A percentile compares a stretch with the other conserved stretches of the same genome.
Conservation (phyloP, 164 flowering plant genomes). For the Magnolia officinalis region DNA sequence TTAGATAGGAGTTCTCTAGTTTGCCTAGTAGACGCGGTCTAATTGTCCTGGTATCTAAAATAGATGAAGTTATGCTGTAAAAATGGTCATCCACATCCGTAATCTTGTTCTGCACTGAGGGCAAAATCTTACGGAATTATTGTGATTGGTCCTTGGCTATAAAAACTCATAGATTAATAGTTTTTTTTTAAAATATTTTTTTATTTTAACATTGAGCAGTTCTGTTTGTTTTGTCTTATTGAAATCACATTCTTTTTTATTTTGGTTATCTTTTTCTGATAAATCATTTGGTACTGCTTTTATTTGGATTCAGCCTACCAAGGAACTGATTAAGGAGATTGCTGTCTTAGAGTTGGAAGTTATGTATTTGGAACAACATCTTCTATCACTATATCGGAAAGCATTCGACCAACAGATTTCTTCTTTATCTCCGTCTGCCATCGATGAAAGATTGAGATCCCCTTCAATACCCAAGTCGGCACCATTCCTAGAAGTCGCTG, state of each 20-base stretch:
- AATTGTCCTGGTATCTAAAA: too few species aligned
- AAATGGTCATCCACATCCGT: background rate
- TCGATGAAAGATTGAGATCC: conserved; percentile 35
- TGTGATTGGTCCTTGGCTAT: background rate
- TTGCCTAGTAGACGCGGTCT: background rate
- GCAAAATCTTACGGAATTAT: background rate
- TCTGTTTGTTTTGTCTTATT: background rate
- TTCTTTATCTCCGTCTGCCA: conserved; percentile 38
- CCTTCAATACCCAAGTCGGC: conserved; percentile 27
- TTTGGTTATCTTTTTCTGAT: background rate
- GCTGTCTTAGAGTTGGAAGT: conserved; percentile 74
- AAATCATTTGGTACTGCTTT: background rate
- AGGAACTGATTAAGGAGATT: conserved; percentile 74
- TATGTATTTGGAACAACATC: conserved; percentile 64
- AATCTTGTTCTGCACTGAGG: too few species aligned
- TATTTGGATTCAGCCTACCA: conserved; percentile 46
- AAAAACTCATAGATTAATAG: background rate
- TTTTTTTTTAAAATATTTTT: too few species aligned
- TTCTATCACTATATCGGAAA: conserved; percentile 75
- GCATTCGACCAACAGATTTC: conserved; percentile 61
- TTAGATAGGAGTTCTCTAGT: background rate
- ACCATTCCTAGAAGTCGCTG: conserved; percentile 22
- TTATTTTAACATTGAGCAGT: too few species aligned
- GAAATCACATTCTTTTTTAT: background rate
- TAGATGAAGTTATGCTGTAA: background rate